These are phyloP conservation scores for Croton laevigatus DNA, from an alignment of 441 rosid genomes.

Conservation along the genomic window DNA sequence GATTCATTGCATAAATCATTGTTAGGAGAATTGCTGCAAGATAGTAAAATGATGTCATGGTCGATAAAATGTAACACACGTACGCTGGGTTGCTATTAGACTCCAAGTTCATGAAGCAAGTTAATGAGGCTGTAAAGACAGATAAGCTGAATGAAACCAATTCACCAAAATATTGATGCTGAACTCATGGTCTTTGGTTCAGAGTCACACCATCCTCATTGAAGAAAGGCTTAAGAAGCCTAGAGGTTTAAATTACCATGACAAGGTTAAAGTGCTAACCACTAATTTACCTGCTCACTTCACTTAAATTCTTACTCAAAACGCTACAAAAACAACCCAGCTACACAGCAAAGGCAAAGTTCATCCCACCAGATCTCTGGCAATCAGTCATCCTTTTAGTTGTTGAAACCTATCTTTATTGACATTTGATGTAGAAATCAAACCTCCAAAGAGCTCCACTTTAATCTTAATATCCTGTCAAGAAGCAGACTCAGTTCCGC, in stretches of 20 bases:
- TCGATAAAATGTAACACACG: not conserved
- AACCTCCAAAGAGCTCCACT: not conserved
- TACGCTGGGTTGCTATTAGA: not conserved
- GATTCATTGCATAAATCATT: not conserved
- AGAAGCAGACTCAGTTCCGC: not conserved
- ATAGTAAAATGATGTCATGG: not conserved
- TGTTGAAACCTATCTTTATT: not conserved
- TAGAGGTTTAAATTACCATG: not conserved
- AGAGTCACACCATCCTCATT: not conserved
- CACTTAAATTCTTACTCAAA: not conserved
- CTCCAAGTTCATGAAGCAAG: not conserved
- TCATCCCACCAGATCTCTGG: not conserved
- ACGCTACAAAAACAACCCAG: not conserved
- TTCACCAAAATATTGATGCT: not conserved
- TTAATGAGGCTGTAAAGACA: not conserved
- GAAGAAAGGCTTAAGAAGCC: slow-evolving; percentile 9
- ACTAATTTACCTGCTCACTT: not conserved
- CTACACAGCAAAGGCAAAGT: not conserved
- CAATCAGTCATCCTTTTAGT: not conserved
- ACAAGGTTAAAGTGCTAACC: not conserved
- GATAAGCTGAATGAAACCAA: not conserved
- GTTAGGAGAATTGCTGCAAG: not conserved
- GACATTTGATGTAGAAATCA: not conserved
- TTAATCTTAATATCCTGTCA: not conserved
- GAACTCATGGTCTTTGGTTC: not conserved